Base-by-base conservation (phyloP, 495 filamentous ascomycete genomes). In the Aspergillus cristatus region DNA sequence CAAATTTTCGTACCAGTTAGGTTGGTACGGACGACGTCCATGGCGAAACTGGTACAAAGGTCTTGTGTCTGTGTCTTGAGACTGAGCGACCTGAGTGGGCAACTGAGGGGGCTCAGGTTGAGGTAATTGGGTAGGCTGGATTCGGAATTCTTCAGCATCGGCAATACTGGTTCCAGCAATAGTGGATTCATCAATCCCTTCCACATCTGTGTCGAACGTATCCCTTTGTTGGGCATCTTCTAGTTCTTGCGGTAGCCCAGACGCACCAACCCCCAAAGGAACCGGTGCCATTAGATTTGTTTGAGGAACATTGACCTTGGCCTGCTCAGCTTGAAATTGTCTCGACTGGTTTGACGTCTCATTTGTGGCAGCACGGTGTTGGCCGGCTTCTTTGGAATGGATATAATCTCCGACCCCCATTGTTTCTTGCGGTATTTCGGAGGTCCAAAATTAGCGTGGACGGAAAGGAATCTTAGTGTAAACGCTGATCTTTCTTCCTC, bases 331-430 rank as follows among this genome's bases (percentile, higher is more conserved):
- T 41, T 62, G 45, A 18, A 52, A 33, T 34, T 62, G 57, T 35
- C 62, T 54, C n/a, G 47, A 43, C 40, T 54, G 54, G 22, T 48
- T 56, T 18, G 51, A 36, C 18, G 36, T 44, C 7, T 57, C 45
- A 38, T 45, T 50, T 28, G 49, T 34, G 37, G 50, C 30, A 25
- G 54, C 48, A 41, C 51, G 60, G 45, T 46, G 51, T 30, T 57
- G 58, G 41, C 53, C 55, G 31, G 47, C 55, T 44, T 65, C 59
- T 41, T 54, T 67, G 28, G 61, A 60, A 41, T 64, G 62, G 45
- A 68, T 46, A 50, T 61, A 68, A 38, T 68, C 61, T 32, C 65
- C 65, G 35, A 68, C 65, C 12, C 61, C 62, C 65, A 68, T 68
- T 32, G 29, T 58, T 43, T 14, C 22, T 31, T 18, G 14, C 29